Conservation (phyloP, 1,284 basidiomycete genomes). For the Leccinum glutinopallens region DNA sequence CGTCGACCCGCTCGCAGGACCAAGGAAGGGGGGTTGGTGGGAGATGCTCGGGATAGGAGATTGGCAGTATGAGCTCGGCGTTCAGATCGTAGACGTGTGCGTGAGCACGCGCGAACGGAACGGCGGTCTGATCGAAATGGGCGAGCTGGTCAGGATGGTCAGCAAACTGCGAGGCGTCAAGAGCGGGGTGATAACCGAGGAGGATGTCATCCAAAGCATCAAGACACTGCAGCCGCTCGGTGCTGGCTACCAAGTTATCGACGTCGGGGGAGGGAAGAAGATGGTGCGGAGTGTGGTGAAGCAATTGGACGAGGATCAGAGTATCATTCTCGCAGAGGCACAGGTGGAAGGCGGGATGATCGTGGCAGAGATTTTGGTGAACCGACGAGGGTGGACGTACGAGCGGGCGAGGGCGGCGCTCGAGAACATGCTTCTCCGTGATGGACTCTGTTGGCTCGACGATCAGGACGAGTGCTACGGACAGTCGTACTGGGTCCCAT, state of each 20-base stretch:
- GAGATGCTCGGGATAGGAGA: conserved; percentile 84
- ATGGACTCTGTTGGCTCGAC: conserved; percentile 95
- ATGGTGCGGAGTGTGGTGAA: conserved; percentile 76
- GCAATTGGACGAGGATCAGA: conserved; percentile 83
- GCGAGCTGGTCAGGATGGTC: conserved; percentile 81
- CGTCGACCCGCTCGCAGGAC: conserved; percentile 91
- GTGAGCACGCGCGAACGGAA: conserved; percentile 87
- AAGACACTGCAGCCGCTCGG: conserved; percentile 86
- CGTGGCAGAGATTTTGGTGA: conserved; percentile 59
- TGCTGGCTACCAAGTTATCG: conserved; percentile 86
- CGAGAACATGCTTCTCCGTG: conserved; percentile 87
- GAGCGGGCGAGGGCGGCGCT: conserved; percentile 79
- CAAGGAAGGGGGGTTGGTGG: conserved; percentile 85
- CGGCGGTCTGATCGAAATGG: conserved; percentile 90
- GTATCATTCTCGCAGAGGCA: conserved; percentile 74
- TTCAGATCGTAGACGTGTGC: conserved; percentile 97
- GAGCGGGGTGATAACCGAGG: conserved; percentile 75
- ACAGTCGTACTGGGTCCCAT: conserved; percentile 79
- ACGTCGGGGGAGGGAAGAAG: conserved; percentile 62
- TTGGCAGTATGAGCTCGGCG: conserved; percentile 94
- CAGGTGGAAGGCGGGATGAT: conserved; percentile 67
- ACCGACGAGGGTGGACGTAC: conserved; percentile 72
- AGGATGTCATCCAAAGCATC: conserved; percentile 86
- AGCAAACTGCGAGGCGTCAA: conserved; percentile 72
- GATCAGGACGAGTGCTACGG: conserved; percentile 72